Conservation (phyloP, 176 grass and related monocot genomes). For the Rhynchospora breviuscula region DNA sequence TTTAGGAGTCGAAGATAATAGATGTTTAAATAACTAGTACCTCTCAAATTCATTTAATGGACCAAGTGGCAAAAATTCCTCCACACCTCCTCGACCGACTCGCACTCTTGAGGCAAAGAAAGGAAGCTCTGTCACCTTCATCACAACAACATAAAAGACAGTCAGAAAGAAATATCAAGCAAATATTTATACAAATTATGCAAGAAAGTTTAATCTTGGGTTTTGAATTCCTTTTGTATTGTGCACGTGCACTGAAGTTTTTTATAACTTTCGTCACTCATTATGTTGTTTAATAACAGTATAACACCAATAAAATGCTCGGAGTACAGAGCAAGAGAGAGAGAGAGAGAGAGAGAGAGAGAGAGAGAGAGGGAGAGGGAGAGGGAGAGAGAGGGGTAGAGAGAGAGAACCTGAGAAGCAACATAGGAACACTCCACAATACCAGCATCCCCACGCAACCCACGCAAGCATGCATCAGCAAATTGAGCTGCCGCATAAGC, state of each 20-base stretch:
- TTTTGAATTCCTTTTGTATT: no score
- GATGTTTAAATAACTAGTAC: conserved; percentile 5
- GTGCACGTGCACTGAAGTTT: no score
- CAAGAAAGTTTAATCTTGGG: background rate
- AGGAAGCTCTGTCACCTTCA: conserved; percentile 74
- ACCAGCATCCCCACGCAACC: conserved; percentile 58
- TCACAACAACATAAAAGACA: conserved; percentile 16
- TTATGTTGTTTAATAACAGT: no score
- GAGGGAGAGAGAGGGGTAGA: background rate
- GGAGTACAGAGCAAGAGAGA: no score
- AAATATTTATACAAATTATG: background rate
- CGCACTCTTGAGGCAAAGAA: conserved; percentile 88
- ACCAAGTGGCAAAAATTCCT: conserved; percentile 73
- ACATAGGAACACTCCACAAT: conserved; percentile 87
- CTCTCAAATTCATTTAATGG: conserved; percentile 81
- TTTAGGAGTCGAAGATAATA: background rate
- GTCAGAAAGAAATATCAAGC: background rate
- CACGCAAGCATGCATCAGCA: conserved; percentile 72
- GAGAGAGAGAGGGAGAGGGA: background rate
- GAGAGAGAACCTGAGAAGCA: conserved; percentile 48
- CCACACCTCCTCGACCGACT: conserved; percentile 46
- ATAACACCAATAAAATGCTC: no score
- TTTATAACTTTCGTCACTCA: no score
- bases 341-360: conserved; percentile 3
- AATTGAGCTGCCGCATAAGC: conserved; percentile 76